Evolutionary conservation across 176 grass and related monocot genomes (phyloP).

Genomic region (Raddia distichophylla): DNA sequence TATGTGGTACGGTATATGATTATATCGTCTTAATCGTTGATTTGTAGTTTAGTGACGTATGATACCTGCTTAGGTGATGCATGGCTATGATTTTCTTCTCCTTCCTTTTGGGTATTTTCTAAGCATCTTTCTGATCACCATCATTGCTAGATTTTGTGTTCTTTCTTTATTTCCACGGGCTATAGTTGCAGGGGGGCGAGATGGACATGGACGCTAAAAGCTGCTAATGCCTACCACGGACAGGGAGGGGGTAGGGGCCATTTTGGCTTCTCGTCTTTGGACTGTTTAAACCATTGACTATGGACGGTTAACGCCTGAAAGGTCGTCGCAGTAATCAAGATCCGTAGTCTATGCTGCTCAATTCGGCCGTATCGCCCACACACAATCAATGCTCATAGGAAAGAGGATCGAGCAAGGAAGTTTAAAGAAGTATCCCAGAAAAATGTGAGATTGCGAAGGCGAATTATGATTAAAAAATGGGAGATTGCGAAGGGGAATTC

Average conservation of each 20-base stretch:
- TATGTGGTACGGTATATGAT: not conserved
- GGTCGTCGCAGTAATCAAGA: not conserved
- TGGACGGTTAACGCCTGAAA: not conserved
- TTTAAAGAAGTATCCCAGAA: not conserved
- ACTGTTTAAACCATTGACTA: constrained; percentile 43
- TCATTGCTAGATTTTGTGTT: constrained; percentile 4
- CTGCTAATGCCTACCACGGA: constrained; percentile 24
- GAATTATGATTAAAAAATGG: not conserved
- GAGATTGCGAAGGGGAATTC: not conserved
- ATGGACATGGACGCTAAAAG: constrained; percentile 45
- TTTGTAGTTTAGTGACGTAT: not conserved
- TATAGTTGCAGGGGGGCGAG: not conserved
- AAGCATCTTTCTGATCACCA: constrained; percentile 16
- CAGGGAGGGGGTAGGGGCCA: constrained; percentile 25
- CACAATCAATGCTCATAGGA: not conserved
- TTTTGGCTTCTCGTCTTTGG: constrained; percentile 29
- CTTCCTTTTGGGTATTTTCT: not conserved
- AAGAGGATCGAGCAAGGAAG: not conserved
- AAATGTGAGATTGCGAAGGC: not conserved
- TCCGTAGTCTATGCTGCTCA: not conserved
- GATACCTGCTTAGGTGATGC: constrained; percentile 24
- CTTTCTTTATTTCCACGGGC: not conserved
- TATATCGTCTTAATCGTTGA: constrained; percentile 13
- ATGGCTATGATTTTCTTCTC: not conserved
- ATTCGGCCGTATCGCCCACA: not conserved